A percentile compares a stretch with the other conserved stretches of the same genome.
Evolutionary conservation across 2,329 filamentous ascomycete genomes (phyloP).

Genomic region (Dactylellina parvicollis): DNA sequence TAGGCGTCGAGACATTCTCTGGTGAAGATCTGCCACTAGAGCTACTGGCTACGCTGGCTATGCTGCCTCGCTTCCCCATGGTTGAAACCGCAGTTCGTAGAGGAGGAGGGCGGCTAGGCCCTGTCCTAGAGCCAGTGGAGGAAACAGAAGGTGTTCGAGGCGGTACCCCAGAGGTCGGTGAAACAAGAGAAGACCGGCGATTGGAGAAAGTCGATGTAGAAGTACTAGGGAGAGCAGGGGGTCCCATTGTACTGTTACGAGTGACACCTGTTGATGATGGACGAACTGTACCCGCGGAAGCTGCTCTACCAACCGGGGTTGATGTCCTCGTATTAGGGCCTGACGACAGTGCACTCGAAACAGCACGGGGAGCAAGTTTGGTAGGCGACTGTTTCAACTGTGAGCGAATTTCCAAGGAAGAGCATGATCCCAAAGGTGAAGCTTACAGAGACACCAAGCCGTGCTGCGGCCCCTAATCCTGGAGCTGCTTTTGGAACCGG

Average conservation of each 20-base stretch:
- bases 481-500: conserved; percentile 41
- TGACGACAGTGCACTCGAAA: conserved; percentile 46
- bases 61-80: conserved; percentile 32
- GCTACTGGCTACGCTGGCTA: conserved; percentile 40
- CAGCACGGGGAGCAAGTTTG: conserved; percentile 38
- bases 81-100: conserved; percentile 32
- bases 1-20: conserved; percentile 39
- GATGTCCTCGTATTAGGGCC: conserved; percentile 41
- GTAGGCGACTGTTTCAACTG: conserved; percentile 36
- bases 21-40: conserved; percentile 62
- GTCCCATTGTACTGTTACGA: conserved; percentile 45
- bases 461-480: conserved; percentile 16
- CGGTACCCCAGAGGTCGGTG: conserved; percentile 25
- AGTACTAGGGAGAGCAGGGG: conserved; percentile 30
- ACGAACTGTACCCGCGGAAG: conserved; percentile 25
- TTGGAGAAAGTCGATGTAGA: background rate
- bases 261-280: conserved; percentile 20
- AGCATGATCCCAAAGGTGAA: background rate
- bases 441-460: conserved; percentile 42
- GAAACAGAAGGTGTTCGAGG: conserved; percentile 42
- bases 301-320: conserved; percentile 41
- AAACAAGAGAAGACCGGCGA: conserved; percentile 42
- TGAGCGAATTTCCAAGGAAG: background rate
- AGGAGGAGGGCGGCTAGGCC: conserved; percentile 26
- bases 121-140: conserved; percentile 23